Evolutionary conservation across 371 early-diverging fungal genomes (phyloP).

Genomic region (Fennellomyces sp.): DNA sequence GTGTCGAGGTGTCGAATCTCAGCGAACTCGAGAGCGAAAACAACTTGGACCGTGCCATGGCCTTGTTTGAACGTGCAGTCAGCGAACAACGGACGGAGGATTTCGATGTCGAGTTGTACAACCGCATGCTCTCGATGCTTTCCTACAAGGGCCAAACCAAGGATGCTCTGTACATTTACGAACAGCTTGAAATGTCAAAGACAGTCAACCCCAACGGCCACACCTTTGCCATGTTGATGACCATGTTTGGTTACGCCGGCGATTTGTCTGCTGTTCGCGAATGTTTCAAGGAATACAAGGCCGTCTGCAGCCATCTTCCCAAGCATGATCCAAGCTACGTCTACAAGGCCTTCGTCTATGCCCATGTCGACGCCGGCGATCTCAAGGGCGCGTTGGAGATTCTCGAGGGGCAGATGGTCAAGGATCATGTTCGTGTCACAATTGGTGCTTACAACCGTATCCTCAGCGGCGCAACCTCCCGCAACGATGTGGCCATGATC

Average conservation of each 20-base stretch:
- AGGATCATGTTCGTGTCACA: conserved; percentile 32
- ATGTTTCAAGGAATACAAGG: conserved; percentile 52
- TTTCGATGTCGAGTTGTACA: conserved; percentile 49
- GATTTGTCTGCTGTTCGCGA: conserved; percentile 44
- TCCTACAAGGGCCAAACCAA: conserved; percentile 41
- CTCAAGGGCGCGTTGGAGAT: conserved; percentile 40
- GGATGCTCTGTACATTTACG: conserved; percentile 51
- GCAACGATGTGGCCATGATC: conserved; percentile 31
- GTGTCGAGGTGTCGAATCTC: conserved; percentile 18
- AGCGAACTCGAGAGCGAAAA: conserved; percentile 37
- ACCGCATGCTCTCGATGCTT: conserved; percentile 38
- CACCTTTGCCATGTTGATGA: conserved; percentile 50
- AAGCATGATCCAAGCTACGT: conserved; percentile 37
- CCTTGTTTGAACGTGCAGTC: conserved; percentile 46
- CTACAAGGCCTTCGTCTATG: conserved; percentile 49
- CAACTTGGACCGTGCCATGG: conserved; percentile 45
- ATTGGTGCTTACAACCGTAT: conserved; percentile 46
- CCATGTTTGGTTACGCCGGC: conserved; percentile 49
- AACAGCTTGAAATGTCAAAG: conserved; percentile 43
- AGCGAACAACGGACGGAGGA: conserved; percentile 32
- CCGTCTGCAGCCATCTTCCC: conserved; percentile 17
- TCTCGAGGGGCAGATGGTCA: conserved; percentile 36
- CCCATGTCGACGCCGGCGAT: conserved; percentile 47
- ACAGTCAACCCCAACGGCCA: conserved; percentile 33
- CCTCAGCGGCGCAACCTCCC: conserved; percentile 31